These are phyloP conservation scores for Pulveroboletus sp. DNA, from an alignment of 768 basidiomycete genomes.

Conservation along the genomic window DNA sequence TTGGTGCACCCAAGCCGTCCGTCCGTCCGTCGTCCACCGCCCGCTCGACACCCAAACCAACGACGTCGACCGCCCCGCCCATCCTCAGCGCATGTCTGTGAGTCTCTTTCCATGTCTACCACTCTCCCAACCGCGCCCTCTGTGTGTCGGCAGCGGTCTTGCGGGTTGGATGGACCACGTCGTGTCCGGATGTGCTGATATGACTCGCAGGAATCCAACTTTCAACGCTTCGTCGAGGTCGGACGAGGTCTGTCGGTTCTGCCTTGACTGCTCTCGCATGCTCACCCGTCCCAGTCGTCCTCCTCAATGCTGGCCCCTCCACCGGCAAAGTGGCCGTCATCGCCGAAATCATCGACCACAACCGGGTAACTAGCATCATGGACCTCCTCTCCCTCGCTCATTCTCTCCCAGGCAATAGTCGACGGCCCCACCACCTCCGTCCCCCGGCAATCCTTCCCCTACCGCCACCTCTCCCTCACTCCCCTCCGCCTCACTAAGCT, in stretches of 20 bases:
- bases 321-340: conserved; percentile 92
- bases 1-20: background rate
- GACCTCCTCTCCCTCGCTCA: background rate
- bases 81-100: conserved; percentile 19
- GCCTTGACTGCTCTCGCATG: background rate
- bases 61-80: conserved; percentile 1
- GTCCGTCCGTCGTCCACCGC: background rate
- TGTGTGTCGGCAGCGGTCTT: accelerated
- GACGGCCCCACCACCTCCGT: conserved; percentile 92
- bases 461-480: conserved; percentile 90
- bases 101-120: background rate
- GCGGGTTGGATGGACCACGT: conserved; percentile 11
- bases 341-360: conserved; percentile 98
- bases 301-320: conserved; percentile 83
- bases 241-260: conserved; percentile 62
- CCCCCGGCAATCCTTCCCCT: conserved; percentile 87
- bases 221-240: conserved; percentile 97
- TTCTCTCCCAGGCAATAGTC: conserved; percentile 70
- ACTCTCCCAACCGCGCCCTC: background rate
- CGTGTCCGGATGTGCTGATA: conserved; percentile 16
- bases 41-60: background rate
- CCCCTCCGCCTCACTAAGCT: conserved; percentile 77
- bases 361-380: conserved; percentile 55
- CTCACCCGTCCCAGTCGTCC: conserved; percentile 55
- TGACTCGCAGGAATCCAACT: conserved; percentile 65